Evolutionary conservation across 2,329 filamentous ascomycete genomes (phyloP).

Genomic region (Aspergillus ruber): DNA sequence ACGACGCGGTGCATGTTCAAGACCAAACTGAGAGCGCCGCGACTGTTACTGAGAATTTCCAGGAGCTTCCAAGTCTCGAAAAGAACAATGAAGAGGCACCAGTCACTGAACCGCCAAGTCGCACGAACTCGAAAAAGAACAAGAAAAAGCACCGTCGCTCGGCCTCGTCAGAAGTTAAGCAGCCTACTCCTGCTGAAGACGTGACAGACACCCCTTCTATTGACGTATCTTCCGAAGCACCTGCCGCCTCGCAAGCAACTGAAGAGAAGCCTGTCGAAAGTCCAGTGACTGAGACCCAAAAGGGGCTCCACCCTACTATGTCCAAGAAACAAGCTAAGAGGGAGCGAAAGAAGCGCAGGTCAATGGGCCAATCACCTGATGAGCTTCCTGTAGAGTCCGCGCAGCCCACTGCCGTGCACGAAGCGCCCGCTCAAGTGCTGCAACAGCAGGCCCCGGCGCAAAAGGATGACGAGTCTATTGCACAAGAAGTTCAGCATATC

Average conservation of each 20-base stretch:
- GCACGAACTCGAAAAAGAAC: slow-evolving; percentile 22
- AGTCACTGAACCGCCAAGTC: background rate
- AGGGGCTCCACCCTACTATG: slow-evolving; percentile 5
- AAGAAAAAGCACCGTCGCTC: slow-evolving; percentile 21
- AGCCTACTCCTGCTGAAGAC: slow-evolving; percentile 1
- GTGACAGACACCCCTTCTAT: background rate
- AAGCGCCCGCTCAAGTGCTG: too few species aligned
- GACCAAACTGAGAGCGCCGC: background rate
- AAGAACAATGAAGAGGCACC: background rate
- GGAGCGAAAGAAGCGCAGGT: slow-evolving; percentile 23
- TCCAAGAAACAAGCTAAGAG: slow-evolving; percentile 33
- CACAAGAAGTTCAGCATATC: background rate
- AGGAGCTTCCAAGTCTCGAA: background rate
- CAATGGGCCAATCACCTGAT: background rate
- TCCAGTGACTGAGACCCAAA: background rate
- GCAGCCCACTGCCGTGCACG: too few species aligned
- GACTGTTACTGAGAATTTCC: background rate
- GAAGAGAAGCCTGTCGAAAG: background rate
- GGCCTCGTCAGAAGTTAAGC: slow-evolving; percentile 5
- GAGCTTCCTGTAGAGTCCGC: too few species aligned
- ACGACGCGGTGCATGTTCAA: background rate
- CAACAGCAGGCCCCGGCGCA: slow-evolving; percentile 3
- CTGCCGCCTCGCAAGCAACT: background rate
- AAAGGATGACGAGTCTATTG: slow-evolving; percentile 5
- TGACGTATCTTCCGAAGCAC: background rate